Evolutionary conservation across 2,329 filamentous ascomycete genomes (phyloP).

Genomic region (Aspergillus proliferans): DNA sequence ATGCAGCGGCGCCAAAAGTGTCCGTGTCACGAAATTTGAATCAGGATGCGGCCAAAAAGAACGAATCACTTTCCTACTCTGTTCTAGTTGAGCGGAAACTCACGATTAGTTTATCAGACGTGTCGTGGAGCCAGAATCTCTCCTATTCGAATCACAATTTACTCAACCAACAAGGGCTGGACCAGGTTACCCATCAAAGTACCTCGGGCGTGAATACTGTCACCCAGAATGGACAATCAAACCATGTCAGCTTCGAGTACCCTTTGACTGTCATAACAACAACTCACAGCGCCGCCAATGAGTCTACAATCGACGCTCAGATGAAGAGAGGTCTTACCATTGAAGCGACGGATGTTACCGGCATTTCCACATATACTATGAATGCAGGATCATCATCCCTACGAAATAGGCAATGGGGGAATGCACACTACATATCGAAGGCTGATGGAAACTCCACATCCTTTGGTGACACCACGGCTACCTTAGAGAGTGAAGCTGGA

Average conservation of each 20-base stretch:
- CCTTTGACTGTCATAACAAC: slow-evolving; percentile 53
- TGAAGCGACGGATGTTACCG: slow-evolving; percentile 30
- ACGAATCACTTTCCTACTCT: slow-evolving; percentile 55
- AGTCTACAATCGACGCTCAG: slow-evolving; percentile 44
- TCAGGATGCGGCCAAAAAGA: slow-evolving; percentile 43
- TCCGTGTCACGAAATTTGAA: slow-evolving; percentile 34
- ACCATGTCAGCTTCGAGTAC: slow-evolving; percentile 48
- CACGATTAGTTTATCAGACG: slow-evolving; percentile 44
- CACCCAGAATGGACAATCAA: slow-evolving; percentile 32
- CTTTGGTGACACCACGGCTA: slow-evolving; percentile 22
- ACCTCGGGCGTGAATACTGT: slow-evolving; percentile 41
- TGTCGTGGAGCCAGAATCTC: slow-evolving; percentile 55
- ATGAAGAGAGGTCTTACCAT: slow-evolving; percentile 47
- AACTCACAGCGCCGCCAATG: slow-evolving; percentile 42
- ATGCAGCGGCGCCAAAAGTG: slow-evolving; percentile 42
- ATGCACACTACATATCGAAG: slow-evolving; percentile 19
- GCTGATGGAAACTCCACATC: slow-evolving; percentile 18
- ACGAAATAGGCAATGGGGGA: slow-evolving; percentile 23
- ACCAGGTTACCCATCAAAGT: slow-evolving; percentile 48
- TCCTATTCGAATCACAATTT: slow-evolving; percentile 51
- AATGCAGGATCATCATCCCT: slow-evolving; percentile 21
- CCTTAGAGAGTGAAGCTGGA: slow-evolving; percentile 17
- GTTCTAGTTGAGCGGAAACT: slow-evolving; percentile 53
- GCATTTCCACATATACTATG: slow-evolving; percentile 58
- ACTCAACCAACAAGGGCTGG: slow-evolving; percentile 49